Evolutionary conservation across 2,329 filamentous ascomycete genomes (phyloP).

Genomic region (Aschersonia sp.): DNA sequence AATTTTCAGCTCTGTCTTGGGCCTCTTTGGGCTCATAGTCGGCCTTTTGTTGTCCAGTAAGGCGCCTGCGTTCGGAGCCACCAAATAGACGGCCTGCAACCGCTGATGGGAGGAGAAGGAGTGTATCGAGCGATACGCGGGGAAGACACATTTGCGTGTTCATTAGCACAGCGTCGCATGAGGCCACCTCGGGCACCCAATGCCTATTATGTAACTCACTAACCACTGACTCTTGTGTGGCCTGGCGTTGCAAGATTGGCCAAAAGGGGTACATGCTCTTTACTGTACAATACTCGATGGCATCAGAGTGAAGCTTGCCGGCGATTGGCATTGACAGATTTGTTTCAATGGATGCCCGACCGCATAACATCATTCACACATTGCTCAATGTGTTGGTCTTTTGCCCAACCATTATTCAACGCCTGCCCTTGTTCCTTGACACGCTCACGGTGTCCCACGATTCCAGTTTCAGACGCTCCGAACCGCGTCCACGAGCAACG

Average conservation of each 20-base stretch:
- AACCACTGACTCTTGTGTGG: conserved; percentile 11
- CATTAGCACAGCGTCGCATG: too few relatives aligned
- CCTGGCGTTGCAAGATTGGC: conserved; percentile 26
- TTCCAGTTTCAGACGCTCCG: conserved; percentile 8
- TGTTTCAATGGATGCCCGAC: neutral
- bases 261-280: conserved; percentile 2
- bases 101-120: neutral
- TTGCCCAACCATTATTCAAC: too few relatives aligned
- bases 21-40: conserved; percentile 91
- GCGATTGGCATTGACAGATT: conserved; percentile 7
- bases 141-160: too few relatives aligned
- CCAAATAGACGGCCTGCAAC: neutral
- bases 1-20: conserved; percentile 96
- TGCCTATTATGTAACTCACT: too few relatives aligned
- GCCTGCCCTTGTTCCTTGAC: too few relatives aligned
- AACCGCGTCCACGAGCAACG: conserved; percentile 57
- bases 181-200: too few relatives aligned
- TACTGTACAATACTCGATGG: neutral
- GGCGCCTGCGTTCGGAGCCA: conserved; percentile 30
- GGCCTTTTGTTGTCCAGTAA: conserved; percentile 80
- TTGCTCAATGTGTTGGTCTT: too few relatives aligned
- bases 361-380: too few relatives aligned
- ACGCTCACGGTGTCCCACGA: too few relatives aligned
- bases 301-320: neutral
- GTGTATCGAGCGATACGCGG: neutral